Evolutionary conservation across 352 stramenopile species (phyloP), one percentile per base, ranked within the genome.

Genomic region (Globisporangium echinulatum): DNA sequence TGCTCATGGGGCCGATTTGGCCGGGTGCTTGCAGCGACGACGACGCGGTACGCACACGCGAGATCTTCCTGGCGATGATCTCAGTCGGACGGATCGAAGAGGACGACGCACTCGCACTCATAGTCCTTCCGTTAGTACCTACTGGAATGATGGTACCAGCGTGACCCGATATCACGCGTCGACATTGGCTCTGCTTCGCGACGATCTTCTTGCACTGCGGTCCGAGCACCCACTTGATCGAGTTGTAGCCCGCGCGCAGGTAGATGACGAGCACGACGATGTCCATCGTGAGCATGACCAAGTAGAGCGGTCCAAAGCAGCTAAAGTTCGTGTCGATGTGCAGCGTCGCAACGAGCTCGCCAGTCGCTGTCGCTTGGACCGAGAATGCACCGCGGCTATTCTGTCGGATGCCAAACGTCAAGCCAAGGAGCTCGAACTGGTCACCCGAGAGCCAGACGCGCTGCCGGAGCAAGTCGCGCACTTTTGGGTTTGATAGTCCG

Each of bases 211-310:
- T 58, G 52, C 50, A 59, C 11, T 58, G 58, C 19, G 58, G 58
- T 1, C 58, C 58, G 6, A 64, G 46, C 6, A 59, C 17, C 58
- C 58, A 64, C 37, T 64, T 64, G 36, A 53, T 36, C 2, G 58
- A 53, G 17, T 58, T n/a, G 51, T 44, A 64, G 2, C 51, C 52
- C 3, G 50, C 40, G 17, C 54, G 66, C 17, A 68, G 33, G 25
- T 72, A 63, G 4, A 63, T 52, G 5, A 58, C 19, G 15, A 69
- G 50, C 39, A 64, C n/a, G 14, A 66, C 11, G 7, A 60, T 19
- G 54, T 72, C 66, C 44, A 66, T 68, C 7, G 15, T 33, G 47
- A 72, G 48, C 66, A 72, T 66, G 40, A 68, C 9, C 44, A 54
- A 50, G 54, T 66, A 71, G 49, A 69, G 54, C 49, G 53, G 40